Base-by-base conservation (phyloP, 257 asterid species). In the Scutellaria barbata region DNA sequence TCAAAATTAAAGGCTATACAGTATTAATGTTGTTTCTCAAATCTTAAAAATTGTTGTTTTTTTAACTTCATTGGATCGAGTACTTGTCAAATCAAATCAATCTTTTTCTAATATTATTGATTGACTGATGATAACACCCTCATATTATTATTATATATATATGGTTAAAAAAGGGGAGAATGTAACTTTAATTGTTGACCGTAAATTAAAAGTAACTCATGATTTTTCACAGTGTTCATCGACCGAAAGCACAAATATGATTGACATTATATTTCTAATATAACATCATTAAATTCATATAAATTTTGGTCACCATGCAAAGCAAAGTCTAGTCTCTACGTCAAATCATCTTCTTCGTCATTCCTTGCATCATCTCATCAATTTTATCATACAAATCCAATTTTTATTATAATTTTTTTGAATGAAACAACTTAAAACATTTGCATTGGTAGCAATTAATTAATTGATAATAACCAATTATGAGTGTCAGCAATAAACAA, bases 231-330 rank as follows among this genome's bases (percentile, higher is more conserved):
- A 39, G 79, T 75, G 57, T 60, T 60, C 7, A 37, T 70, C 74
- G 8, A 71, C 81, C 81, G 81, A 77, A 77, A 77, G 81, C 57
- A 1, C 13, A 68, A 42, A 55, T n/a, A 53, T 56, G 69, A 71
- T 68, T 55, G 67, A 58, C 25, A 41, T 18, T 57, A 48, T 5
- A 16, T 74, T 56, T 35, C 14, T 35, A 48, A n/a, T 10, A 52
- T 46, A 48, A 40, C 61, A 67, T 74, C 48, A 74, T 57, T 33
- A 60, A 57, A 39, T 39, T 74, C 10, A 57, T n/a, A 43, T 13
- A 17, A 47, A 12, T 14, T 22, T 50, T 7, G 59, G 74, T 66
- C 55, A 61, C 62, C 76, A 69, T 76, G 76, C 72, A 69, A 35
- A 63, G 18, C 35, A 54, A 69, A 43, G 80, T 69, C 62, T 69